These are phyloP conservation scores for Rhodotorula graminis DNA, from an alignment of 768 basidiomycete species.

Conservation along the genomic window DNA sequence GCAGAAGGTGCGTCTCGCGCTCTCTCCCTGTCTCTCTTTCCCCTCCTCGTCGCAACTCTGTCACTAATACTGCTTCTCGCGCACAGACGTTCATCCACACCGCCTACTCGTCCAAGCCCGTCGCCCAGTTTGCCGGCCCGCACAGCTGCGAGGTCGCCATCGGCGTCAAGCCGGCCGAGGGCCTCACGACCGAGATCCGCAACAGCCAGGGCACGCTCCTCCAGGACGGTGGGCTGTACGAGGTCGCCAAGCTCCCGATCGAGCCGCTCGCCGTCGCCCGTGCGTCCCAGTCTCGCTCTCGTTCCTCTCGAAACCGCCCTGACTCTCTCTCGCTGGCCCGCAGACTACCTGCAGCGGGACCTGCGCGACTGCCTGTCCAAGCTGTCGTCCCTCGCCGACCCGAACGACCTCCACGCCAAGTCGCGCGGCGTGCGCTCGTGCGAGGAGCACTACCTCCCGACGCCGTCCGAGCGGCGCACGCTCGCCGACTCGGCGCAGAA, in stretches of 20 bases:
- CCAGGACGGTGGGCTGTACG: conserved; percentile 16
- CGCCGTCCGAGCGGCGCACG: conserved; percentile 6
- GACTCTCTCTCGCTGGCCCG: neutral
- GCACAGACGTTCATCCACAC: conserved; percentile 31
- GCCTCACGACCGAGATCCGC: conserved; percentile 8
- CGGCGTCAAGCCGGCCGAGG: neutral
- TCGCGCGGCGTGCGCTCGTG: conserved; percentile 19
- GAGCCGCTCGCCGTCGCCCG: conserved; percentile 33
- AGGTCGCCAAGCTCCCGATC: conserved; percentile 14
- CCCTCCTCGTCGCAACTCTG: too few species aligned
- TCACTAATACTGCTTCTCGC: too few species aligned
- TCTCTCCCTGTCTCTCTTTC: neutral
- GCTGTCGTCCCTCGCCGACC: conserved; percentile 23
- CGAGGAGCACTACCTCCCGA: conserved; percentile 36
- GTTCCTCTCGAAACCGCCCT: neutral
- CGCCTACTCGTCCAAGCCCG: conserved; percentile 2
- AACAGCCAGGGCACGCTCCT: conserved; percentile 18
- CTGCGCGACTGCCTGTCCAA: conserved; percentile 30
- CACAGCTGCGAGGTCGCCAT: conserved; percentile 18
- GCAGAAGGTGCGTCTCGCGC: conserved; percentile 20
- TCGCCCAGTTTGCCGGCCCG: conserved; percentile 28
- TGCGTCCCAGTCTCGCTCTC: neutral
- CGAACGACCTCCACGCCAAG: conserved; percentile 19
- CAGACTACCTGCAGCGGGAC: conserved; percentile 38
- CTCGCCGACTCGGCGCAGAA: conserved; percentile 15